Evolutionary conservation across 768 basidiomycete genomes (phyloP).

Genomic region (Heimioporus sp.): DNA sequence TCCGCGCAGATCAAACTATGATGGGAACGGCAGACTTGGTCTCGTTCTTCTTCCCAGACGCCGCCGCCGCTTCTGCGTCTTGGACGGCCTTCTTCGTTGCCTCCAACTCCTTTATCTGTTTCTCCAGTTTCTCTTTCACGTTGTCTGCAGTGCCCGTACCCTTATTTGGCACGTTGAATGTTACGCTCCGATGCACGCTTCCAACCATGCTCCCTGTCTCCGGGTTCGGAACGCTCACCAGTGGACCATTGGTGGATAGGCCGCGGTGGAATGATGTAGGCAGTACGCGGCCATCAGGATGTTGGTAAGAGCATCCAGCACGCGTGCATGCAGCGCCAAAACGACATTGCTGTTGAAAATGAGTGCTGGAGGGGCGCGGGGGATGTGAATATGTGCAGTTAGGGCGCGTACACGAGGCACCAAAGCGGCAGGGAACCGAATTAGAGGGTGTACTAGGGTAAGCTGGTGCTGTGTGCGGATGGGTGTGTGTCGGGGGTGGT

Average conservation of each 20-base stretch:
- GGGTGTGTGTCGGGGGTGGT: constrained; percentile 39
- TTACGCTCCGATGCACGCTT: constrained; percentile 68
- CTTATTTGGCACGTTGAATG: constrained; percentile 52
- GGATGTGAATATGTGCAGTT: constrained; percentile 72
- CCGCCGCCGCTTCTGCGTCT: constrained; percentile 58
- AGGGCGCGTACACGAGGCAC: constrained; percentile 65
- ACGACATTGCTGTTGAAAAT: constrained; percentile 61
- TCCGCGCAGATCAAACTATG: constrained; percentile 23
- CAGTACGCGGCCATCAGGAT: constrained; percentile 83
- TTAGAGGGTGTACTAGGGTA: constrained; percentile 27
- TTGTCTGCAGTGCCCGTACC: constrained; percentile 23
- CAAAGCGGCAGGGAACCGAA: constrained; percentile 62
- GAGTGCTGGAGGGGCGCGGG: constrained; percentile 35
- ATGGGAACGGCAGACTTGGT: constrained; percentile 43
- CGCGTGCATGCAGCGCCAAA: constrained; percentile 87
- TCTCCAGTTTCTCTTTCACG: constrained; percentile 49
- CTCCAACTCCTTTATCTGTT: constrained; percentile 62
- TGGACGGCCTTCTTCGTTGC: constrained; percentile 67
- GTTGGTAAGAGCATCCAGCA: constrained; percentile 83
- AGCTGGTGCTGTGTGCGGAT: constrained; percentile 27
- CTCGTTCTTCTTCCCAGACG: constrained; percentile 61
- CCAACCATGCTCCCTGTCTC: constrained; percentile 66
- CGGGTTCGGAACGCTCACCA: constrained; percentile 60
- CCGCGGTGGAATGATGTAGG: constrained; percentile 82
- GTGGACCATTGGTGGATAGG: constrained; percentile 54